phyloP scores from a whole-genome alignment of 345 rosid genomes.

The Erodium maritimum region DNA sequence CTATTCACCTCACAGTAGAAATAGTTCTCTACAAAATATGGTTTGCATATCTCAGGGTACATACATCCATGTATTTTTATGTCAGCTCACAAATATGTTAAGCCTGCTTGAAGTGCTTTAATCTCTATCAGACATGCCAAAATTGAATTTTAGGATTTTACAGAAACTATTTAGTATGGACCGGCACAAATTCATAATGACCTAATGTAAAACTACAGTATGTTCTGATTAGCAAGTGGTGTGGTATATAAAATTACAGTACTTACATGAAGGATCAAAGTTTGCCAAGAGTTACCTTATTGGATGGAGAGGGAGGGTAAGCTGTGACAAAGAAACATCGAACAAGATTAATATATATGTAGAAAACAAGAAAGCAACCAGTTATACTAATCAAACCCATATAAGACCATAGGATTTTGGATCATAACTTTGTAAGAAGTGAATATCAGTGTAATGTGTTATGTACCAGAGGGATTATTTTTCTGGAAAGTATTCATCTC shows the following conservation, averaged over 20 bases:
- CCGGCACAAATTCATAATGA: background rate
- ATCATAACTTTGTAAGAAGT: no score
- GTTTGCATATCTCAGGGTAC: background rate
- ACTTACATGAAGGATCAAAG: background rate
- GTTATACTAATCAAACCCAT: background rate
- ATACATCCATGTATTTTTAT: background rate
- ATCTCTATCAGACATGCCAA: no score
- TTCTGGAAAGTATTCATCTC: conserved; percentile 43
- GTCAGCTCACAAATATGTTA: background rate
- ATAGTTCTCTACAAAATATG: no score
- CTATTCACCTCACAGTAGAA: no score
- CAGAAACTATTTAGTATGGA: background rate
- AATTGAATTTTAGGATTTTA: background rate
- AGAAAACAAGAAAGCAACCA: background rate
- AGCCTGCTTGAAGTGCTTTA: no score
- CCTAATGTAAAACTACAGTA: background rate
- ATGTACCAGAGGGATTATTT: conserved; percentile 35
- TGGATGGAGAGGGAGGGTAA: conserved; percentile 23
- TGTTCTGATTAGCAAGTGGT: background rate
- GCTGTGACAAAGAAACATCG: conserved; percentile 33
- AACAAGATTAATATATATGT: conserved; percentile 13
- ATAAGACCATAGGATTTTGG: background rate
- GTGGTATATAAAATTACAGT: background rate
- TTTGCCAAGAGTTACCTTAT: conserved; percentile 32
- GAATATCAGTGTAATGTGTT: no score